Base-by-base conservation (phyloP, 179 eudicot species). In the Spergularia azorica region DNA sequence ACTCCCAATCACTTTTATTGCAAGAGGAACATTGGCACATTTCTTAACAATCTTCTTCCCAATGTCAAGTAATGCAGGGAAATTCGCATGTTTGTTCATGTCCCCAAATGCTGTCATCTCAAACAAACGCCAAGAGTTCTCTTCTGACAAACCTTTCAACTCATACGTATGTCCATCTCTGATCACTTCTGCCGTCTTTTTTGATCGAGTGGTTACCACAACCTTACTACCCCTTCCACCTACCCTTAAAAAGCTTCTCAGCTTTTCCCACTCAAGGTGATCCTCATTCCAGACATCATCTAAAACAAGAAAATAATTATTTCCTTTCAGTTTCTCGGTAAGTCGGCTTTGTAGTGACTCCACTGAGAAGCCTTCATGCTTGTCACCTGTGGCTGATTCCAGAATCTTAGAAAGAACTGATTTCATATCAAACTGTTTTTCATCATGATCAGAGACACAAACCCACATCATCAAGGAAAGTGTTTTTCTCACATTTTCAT, bases 231-330 rank as follows among this genome's bases (percentile, higher is more conserved):
- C 82, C 12, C 52, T 54, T 18, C 64, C 63, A 13, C 67, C 72
- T 16, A 32, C 55, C 48, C 52, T 64, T 61, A 82, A 63, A 9
- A 79, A 58, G 1, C 66, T 17, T 48, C 58, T 20, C 52, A 74
- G 26, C 54, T 78, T 59, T 10, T 12, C 43, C 82, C 82, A 78
- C 52, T 74, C 39, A 51, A 46, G 15, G 17, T 6, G 63, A 57
- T 81, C 71, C 56, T 77, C 84, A 48, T 73, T 81, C 84, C 80
- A 77, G 7, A 81, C 81, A 73, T 81, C 84, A 52, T 81, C 84
- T 8, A 81, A 51, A 12, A 81, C 80, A 59, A 81, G 76, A 4
- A 81, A 76, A 38, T 36, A 57, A 39, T 62, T 77, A 26, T 77
- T 67, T 2, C 15, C 77, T 21, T 60, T 16, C 15, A 82, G 56